Conservation (phyloP, 1,284 basidiomycete species). For the Moesziomyces parantarcticus region DNA sequence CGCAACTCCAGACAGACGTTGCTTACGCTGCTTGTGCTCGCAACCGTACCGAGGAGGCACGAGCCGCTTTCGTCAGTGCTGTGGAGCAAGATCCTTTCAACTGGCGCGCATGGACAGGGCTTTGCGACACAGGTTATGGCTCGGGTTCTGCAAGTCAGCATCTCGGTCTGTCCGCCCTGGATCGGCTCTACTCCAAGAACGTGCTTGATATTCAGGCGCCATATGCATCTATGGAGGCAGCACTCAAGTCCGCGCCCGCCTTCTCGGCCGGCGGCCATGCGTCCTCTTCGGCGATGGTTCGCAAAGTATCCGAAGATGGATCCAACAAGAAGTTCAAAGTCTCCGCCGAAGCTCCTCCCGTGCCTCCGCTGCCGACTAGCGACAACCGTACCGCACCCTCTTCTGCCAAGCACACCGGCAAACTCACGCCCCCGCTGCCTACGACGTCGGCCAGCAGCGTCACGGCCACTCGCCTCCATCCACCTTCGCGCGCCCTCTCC, state of each 20-base stretch:
- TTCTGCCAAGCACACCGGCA: slow-evolving; percentile 18
- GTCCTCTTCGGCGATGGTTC: slow-evolving; percentile 18
- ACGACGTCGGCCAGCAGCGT: slow-evolving; percentile 37
- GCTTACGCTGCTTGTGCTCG: slow-evolving; percentile 48
- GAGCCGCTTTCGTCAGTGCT: slow-evolving; percentile 35
- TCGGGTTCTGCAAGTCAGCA: slow-evolving; percentile 13
- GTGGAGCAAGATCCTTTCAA: slow-evolving; percentile 52
- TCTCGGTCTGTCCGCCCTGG: slow-evolving; percentile 13
- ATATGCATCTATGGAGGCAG: slow-evolving; percentile 15
- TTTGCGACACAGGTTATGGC: slow-evolving; percentile 56
- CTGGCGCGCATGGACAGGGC: slow-evolving; percentile 60
- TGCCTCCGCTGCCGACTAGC: slow-evolving; percentile 13
- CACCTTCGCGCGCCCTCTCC: slow-evolving; percentile 29
- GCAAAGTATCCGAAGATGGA: slow-evolving; percentile 43
- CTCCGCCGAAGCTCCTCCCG: slow-evolving; percentile 27
- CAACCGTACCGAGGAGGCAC: slow-evolving; percentile 44
- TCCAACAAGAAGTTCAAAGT: slow-evolving; percentile 48
- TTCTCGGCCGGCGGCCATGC: slow-evolving; percentile 12
- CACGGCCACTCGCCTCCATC: slow-evolving; percentile 34
- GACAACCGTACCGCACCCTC: slow-evolving; percentile 3
- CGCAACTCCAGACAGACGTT: slow-evolving; percentile 51
- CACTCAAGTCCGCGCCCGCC: slow-evolving; percentile 12
- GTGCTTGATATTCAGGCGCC: slow-evolving; percentile 19
- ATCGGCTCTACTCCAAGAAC: slow-evolving; percentile 20
- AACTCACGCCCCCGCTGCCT: slow-evolving; percentile 27